A percentile compares a stretch with the other conserved stretches of the same genome.
Evolutionary conservation across 176 grass and related monocot genomes (phyloP).

Genomic region (Oryza meyeriana): DNA sequence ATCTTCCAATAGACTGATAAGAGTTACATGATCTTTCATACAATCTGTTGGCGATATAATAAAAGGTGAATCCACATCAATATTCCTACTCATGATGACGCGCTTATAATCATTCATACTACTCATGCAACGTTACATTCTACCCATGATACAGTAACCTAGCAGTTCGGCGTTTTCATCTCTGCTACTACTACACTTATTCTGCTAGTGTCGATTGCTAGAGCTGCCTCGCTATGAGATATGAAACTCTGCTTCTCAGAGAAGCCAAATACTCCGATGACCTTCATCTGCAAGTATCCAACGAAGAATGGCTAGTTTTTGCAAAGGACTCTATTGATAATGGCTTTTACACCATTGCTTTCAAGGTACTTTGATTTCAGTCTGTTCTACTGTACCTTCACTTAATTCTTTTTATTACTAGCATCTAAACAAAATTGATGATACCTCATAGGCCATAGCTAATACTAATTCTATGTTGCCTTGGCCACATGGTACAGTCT

Average conservation of each 20-base stretch:
- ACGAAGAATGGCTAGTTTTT: conserved; percentile 72
- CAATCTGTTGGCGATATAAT: neutral
- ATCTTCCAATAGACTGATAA: conserved; percentile 10
- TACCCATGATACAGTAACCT: neutral
- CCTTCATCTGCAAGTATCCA: conserved; percentile 42
- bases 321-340: conserved; percentile 80
- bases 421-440: neutral
- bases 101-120: neutral
- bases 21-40: conserved; percentile 1
- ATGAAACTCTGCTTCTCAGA: conserved; percentile 64
- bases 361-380: conserved; percentile 40
- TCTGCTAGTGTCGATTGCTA: neutral
- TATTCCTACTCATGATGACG: neutral
- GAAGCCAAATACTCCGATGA: conserved; percentile 36
- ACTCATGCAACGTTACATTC: neutral
- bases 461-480: neutral
- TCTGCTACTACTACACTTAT: neutral
- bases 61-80: conserved; percentile 31
- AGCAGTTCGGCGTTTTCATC: neutral
- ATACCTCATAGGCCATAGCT: too few relatives aligned
- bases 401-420: neutral
- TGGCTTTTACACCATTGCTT: conserved; percentile 72
- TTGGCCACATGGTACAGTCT: neutral
- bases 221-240: conserved; percentile 81
- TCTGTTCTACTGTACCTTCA: neutral